Conservation (phyloP, 768 basidiomycete genomes). For the Neoboletus subvelutipes region DNA sequence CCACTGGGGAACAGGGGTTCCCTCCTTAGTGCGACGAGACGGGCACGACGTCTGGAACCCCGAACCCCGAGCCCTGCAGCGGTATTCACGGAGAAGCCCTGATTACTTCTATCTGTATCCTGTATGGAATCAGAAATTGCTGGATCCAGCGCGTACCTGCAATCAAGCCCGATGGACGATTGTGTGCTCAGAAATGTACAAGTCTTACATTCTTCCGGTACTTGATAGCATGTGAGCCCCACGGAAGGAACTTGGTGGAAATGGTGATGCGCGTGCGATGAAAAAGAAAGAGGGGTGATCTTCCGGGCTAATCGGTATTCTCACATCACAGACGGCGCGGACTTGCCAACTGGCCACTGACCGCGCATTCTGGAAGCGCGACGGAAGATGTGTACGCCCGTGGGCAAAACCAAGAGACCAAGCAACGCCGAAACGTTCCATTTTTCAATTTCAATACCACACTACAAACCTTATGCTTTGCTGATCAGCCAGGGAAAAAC, state of each 20-base stretch:
- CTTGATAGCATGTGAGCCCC: not conserved
- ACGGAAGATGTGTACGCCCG: not conserved
- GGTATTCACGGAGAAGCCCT: not conserved
- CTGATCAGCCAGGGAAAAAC: not conserved
- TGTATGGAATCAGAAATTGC: not conserved
- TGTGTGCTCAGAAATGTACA: not conserved
- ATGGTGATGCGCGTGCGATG: not conserved
- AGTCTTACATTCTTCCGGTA: not conserved
- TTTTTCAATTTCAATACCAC: not conserved
- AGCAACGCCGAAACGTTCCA: not conserved
- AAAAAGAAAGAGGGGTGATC: not conserved
- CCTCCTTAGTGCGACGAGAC: not conserved
- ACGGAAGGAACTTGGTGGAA: not conserved
- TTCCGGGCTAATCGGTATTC: slow-evolving; percentile 10
- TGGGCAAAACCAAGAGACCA: not conserved
- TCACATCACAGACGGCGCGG: not conserved
- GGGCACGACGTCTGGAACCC: not conserved
- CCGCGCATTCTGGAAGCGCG: not conserved
- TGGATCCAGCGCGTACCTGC: not conserved
- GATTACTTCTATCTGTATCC: not conserved
- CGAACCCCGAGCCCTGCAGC: not conserved
- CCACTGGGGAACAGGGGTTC: not conserved
- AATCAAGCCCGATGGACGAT: not conserved
- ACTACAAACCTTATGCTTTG: not conserved
- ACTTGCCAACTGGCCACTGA: not conserved